A percentile compares a stretch with the other conserved stretches of the same genome.
phyloP scores from a whole-genome alignment of 2,329 filamentous ascomycete species.

The Fusarium sp. region DNA sequence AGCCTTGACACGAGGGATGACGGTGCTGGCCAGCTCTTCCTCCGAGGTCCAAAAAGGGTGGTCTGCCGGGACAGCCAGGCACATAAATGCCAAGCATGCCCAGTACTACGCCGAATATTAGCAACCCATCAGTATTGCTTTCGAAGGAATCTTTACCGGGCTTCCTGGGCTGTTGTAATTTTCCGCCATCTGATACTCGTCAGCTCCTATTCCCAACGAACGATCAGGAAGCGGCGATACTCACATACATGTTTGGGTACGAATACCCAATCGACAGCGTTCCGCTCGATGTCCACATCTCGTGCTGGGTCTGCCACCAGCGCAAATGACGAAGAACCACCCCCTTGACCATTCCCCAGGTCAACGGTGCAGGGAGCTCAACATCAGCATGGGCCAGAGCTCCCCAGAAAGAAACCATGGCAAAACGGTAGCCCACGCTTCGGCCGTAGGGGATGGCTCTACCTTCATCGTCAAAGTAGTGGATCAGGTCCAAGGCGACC shows the following conservation, averaged over 20 bases:
- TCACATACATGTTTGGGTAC: conserved; percentile 76
- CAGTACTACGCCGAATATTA: conserved; percentile 65
- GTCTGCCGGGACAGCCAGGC: conserved; percentile 70
- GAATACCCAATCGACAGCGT: conserved; percentile 79
- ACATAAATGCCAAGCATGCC: conserved; percentile 80
- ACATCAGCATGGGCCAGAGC: conserved; percentile 78
- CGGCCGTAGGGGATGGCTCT: conserved; percentile 78
- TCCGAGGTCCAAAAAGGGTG: conserved; percentile 78
- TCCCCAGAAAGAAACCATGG: conserved; percentile 85
- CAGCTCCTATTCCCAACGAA: conserved; percentile 19
- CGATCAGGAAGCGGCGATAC: conserved; percentile 38
- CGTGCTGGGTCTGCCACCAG: conserved; percentile 79
- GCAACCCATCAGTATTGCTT: conserved; percentile 20
- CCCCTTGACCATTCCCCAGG: conserved; percentile 81
- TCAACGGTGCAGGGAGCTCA: conserved; percentile 73
- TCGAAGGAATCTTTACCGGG: conserved; percentile 51
- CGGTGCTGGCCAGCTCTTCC: conserved; percentile 66
- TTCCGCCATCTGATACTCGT: conserved; percentile 68
- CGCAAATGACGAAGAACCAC: conserved; percentile 75
- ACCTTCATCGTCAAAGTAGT: conserved; percentile 78
- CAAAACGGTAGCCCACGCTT: conserved; percentile 82
- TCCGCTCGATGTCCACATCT: conserved; percentile 77
- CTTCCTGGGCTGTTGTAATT: conserved; percentile 83
- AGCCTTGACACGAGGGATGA: conserved; percentile 65
- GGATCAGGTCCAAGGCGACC: conserved; percentile 73